A percentile compares a stretch with the other conserved stretches of the same genome.
Conservation (phyloP, 192 early-diverging fungal species). For the Backusella sp. region DNA sequence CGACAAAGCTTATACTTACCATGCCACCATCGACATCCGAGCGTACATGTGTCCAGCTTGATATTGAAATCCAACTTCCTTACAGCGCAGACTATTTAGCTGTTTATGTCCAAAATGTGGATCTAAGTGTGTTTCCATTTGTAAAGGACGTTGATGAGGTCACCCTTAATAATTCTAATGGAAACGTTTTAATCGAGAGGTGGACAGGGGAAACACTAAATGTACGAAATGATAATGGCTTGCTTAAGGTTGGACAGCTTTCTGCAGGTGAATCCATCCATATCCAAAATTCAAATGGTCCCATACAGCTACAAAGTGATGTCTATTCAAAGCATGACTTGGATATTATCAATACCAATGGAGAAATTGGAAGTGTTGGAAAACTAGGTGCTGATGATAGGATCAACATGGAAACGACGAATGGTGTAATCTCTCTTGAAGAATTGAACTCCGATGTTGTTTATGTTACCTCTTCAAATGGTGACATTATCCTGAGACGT, state of each 20-base stretch:
- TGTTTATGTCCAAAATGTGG: background rate
- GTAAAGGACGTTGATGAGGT: background rate
- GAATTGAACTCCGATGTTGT: background rate
- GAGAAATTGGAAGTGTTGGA: background rate
- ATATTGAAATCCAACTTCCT: conserved; percentile 10
- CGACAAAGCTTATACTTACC: background rate
- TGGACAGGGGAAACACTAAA: conserved; percentile 7
- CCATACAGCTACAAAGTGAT: background rate
- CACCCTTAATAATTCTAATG: background rate
- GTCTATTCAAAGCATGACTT: background rate
- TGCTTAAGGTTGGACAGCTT: background rate
- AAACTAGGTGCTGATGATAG: background rate
- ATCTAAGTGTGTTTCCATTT: conserved; percentile 1
- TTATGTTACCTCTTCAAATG: background rate
- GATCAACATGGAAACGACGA: background rate
- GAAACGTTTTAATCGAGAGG: background rate
- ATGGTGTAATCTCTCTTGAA: background rate
- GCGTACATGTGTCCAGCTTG: background rate
- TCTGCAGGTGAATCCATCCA: background rate
- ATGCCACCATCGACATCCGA: background rate
- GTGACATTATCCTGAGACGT: background rate
- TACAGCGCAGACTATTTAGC: background rate
- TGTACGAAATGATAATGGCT: background rate
- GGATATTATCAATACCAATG: background rate
- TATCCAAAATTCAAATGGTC: background rate